Conservation (phyloP, 495 filamentous ascomycete genomes). For the Parathielavia hyrcaniae region DNA sequence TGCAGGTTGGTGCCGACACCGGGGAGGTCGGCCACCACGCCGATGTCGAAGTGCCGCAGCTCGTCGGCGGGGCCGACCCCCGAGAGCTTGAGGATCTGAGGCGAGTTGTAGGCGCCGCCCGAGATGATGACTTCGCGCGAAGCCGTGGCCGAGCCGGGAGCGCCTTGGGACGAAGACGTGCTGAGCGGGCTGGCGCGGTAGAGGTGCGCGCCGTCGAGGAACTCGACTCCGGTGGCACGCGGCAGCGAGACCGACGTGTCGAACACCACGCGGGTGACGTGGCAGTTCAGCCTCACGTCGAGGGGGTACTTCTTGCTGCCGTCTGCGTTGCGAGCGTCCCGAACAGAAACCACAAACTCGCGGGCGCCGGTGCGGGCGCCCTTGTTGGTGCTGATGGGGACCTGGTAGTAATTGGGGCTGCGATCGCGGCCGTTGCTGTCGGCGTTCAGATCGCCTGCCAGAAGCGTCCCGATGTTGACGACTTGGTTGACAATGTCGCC, state of each 20-base stretch:
- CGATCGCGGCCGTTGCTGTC: conserved; percentile 29
- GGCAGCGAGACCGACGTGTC: conserved; percentile 38
- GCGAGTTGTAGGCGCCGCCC: conserved; percentile 56
- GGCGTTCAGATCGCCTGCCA: conserved; percentile 50
- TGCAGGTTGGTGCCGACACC: conserved; percentile 63
- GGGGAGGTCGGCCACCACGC: conserved; percentile 48
- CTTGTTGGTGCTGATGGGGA: conserved; percentile 46
- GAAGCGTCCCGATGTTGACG: conserved; percentile 39
- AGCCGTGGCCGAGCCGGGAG: conserved; percentile 42
- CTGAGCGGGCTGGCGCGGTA: conserved; percentile 53
- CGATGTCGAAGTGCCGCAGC: conserved; percentile 45
- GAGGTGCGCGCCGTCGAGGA: conserved; percentile 52
- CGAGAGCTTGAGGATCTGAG: conserved; percentile 57
- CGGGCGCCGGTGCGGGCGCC: conserved; percentile 46
- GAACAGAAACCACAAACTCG: conserved; percentile 49
- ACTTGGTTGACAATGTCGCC: conserved; percentile 36
- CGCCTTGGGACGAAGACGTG: conserved; percentile 30
- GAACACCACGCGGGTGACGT: conserved; percentile 57
- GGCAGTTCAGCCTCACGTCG: conserved; percentile 53
- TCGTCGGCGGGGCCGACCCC: conserved; percentile 53
- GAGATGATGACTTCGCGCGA: conserved; percentile 58
- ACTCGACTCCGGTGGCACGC: conserved; percentile 56
- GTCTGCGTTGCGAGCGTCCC: conserved; percentile 45
- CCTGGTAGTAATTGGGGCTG: conserved; percentile 41
- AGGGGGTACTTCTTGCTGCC: conserved; percentile 53